Base-by-base conservation (phyloP, 768 basidiomycete genomes). In the Porpolomopsis calyptriformis region DNA sequence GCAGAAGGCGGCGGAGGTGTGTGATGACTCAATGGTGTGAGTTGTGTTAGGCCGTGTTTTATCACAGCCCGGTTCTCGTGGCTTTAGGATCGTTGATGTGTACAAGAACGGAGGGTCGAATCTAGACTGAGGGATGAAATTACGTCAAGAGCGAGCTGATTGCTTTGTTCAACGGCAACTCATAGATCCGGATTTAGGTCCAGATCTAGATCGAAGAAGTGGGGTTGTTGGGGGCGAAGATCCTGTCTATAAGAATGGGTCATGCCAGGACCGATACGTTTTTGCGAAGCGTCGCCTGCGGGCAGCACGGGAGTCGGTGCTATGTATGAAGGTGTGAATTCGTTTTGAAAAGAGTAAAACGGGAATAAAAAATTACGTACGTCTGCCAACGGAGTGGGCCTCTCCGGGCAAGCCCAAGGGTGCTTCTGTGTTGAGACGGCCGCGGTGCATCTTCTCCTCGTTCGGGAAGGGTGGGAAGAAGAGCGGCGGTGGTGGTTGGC, bases 401-500 rank as follows among this genome's bases (percentile, higher is more conserved):
- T 90, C 88, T 31, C 85, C 88, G 39, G 84, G 71, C 36, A 77
- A 62, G 4, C 82, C 88, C 47, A 89, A 70, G 1, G 85, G 87
- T 22, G 80, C 82, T 60, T 88, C 85, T 18, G 78, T 79, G 56
- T 84, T 87, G 61, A 89, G 74, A 47, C 74, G 73, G 1, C 88
- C 88, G 20, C 80, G 73, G 43, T 87, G 79, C 85, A 91, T 88
- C 63, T 87, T 90, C 60, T 89, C 88, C 64, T 89, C 87, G 57
- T 88, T 89, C 1, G 88, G 88, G 61, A 89, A 91, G 9, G 89
- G 89, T 29, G 87, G 87, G 66, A 89, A 88, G 71, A 91, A 89
- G 34, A 86, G 58, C 14, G 82, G 84, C 14, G 81, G 80, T 0
- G 83, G 82, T 9, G 79, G 79, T 53, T 83, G 85, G 7, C 82